Percentiles rank a stretch among this genome's conserved stretches.
Conservation (phyloP, 768 basidiomycete genomes). For the Candolleomyces eurysporus region DNA sequence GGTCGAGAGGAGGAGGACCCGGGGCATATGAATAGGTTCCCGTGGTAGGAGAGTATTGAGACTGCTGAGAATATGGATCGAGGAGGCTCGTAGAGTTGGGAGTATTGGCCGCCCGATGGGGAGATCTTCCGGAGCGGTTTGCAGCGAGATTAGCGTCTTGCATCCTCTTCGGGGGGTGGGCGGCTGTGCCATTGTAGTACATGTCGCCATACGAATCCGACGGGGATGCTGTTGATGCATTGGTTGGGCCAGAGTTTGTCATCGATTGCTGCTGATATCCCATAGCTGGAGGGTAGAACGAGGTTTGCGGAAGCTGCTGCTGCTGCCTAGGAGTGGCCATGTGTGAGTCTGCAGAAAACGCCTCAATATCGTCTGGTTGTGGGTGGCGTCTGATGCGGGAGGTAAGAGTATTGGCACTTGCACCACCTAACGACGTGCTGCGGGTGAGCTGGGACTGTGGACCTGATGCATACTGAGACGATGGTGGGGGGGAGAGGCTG, state of each 20-base stretch:
- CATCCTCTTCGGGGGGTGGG: conserved; percentile 53
- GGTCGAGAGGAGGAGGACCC: conserved; percentile 36
- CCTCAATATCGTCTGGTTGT: conserved; percentile 67
- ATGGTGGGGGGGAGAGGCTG: conserved; percentile 39
- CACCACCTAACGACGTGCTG: conserved; percentile 63
- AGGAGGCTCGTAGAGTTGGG: conserved; percentile 48
- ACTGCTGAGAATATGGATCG: conserved; percentile 68
- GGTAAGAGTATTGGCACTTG: conserved; percentile 32
- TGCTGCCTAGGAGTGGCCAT: conserved; percentile 37
- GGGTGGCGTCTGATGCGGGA: conserved; percentile 59
- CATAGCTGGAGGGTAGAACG: conserved; percentile 59
- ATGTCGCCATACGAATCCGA: conserved; percentile 57
- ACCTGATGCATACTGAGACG: conserved; percentile 52
- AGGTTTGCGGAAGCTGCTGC: conserved; percentile 39
- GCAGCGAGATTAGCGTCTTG: conserved; percentile 44
- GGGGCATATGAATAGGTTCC: conserved; percentile 49
- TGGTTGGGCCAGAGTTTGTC: conserved; percentile 14
- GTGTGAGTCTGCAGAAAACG: conserved; percentile 39
- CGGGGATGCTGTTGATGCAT: conserved; percentile 34
- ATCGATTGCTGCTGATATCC: conserved; percentile 56
- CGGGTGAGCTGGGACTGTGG: conserved; percentile 56
- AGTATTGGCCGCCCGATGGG: conserved; percentile 53
- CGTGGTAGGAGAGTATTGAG: conserved; percentile 62
- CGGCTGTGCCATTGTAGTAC: conserved; percentile 54
- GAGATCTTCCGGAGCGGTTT: conserved; percentile 56